phyloP scores from a whole-genome alignment of 768 basidiomycete genomes.

The Tephrocybe sp. region DNA sequence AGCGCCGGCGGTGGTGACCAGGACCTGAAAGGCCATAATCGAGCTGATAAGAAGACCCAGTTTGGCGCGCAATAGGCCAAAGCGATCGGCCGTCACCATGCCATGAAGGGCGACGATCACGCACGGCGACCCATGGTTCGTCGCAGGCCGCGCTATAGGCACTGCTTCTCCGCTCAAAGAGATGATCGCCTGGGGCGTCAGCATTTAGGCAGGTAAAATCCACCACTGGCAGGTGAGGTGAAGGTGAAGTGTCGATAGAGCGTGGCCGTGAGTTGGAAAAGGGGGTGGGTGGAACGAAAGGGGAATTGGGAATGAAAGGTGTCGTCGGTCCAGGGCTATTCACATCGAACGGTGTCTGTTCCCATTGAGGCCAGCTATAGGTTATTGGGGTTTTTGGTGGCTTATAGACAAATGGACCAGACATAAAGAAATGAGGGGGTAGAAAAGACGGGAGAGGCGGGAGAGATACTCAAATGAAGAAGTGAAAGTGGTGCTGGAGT shows the following conservation, averaged over 20 bases:
- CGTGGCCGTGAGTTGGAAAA: constrained; percentile 9
- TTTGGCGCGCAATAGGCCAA: constrained; percentile 2
- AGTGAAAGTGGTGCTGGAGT: too few species aligned
- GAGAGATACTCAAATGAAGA: neutral
- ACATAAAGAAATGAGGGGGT: neutral
- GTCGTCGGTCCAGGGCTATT: constrained; percentile 2
- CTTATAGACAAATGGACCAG: constrained; percentile 11
- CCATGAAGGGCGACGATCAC: constrained; percentile 12
- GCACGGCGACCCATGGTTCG: neutral
- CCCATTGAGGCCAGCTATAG: neutral
- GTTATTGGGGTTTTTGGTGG: neutral
- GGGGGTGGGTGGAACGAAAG: constrained; percentile 7
- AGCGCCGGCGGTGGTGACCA: constrained; percentile 4
- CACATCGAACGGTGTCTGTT: constrained; percentile 9
- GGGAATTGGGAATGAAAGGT: constrained; percentile 13
- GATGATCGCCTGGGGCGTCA: constrained; percentile 3
- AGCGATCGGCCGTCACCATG: neutral
- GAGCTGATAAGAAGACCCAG: neutral
- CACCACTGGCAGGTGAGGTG: constrained; percentile 6
- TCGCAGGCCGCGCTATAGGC: constrained; percentile 1
- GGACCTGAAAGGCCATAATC: neutral
- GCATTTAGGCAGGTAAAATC: neutral
- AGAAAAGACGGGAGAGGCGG: neutral
- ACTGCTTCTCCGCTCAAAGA: neutral
- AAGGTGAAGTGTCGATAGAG: constrained; percentile 1